Percentiles rank a stretch among this genome's conserved stretches.
Conservation (phyloP, 148 eudicot genomes). For the Camellia sinensis region DNA sequence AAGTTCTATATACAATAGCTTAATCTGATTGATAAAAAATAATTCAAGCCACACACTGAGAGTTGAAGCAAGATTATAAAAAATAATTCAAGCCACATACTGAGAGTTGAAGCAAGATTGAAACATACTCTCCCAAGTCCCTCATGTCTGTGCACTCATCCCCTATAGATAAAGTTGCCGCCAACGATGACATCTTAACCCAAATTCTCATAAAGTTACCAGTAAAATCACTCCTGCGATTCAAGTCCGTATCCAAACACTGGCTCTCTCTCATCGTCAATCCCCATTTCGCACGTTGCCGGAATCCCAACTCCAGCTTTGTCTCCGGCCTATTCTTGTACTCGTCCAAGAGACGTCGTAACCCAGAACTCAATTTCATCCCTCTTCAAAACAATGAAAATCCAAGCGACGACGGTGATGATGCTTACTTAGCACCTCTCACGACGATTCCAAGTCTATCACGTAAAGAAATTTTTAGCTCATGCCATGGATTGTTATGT, state of each 20-base stretch:
- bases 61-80: too few species aligned
- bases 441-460: background rate
- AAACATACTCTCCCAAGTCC: background rate
- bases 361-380: constrained; percentile 1
- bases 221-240: constrained; percentile 12
- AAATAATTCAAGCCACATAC: too few species aligned
- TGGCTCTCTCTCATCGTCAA: constrained; percentile 8
- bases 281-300: background rate
- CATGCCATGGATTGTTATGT: constrained; percentile 18
- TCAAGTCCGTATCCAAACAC: constrained; percentile 13
- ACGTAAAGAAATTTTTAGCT: background rate
- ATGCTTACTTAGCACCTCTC: background rate
- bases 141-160: constrained; percentile 1
- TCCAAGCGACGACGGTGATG: background rate
- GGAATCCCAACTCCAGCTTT: constrained; percentile 3
- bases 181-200: constrained; percentile 20
- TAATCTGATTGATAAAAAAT: too few species aligned
- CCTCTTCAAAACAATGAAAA: background rate
- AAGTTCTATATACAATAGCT: too few species aligned
- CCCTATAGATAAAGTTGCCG: background rate
- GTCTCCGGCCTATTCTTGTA: constrained; percentile 14
- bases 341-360: background rate
- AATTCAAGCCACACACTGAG: too few species aligned
- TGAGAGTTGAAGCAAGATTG: too few species aligned
- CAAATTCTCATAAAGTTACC: constrained; percentile 15